Evolutionary conservation across 371 early-diverging fungal species (phyloP).

Genomic region (Rhizopus arrhizus): DNA sequence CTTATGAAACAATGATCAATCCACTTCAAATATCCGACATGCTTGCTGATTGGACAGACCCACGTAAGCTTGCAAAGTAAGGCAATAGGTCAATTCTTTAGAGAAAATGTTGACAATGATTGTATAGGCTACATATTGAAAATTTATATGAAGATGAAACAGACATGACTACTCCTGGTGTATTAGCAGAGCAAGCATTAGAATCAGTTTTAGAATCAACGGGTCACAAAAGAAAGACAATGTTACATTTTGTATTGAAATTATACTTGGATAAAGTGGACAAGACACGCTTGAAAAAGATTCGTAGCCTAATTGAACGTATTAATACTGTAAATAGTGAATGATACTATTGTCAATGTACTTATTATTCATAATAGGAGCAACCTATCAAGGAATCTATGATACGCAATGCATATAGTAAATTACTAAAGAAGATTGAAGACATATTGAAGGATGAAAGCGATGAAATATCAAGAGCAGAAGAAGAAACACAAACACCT

Average conservation of each 20-base stretch:
- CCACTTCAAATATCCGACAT: constrained; percentile 61
- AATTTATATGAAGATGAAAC: constrained; percentile 15
- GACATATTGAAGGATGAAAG: not conserved
- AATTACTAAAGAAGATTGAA: not conserved
- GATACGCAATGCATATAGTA: constrained; percentile 9
- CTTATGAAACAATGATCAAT: constrained; percentile 50
- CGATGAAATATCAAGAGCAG: not conserved
- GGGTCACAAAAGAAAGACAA: constrained; percentile 33
- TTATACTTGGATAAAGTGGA: constrained; percentile 38
- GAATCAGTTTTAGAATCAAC: constrained; percentile 35
- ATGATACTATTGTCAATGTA: not conserved
- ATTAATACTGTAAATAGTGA: constrained; percentile 35
- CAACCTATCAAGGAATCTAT: constrained; percentile 9
- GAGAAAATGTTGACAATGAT: not conserved
- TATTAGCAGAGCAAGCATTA: constrained; percentile 45
- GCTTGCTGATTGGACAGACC: constrained; percentile 64
- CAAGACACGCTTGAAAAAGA: constrained; percentile 29
- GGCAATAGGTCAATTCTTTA: not conserved
- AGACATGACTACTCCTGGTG: constrained; percentile 41
- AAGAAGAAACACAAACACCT: no score
- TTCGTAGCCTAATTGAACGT: constrained; percentile 26
- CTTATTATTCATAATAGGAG: not conserved
- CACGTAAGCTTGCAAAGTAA: constrained; percentile 52
- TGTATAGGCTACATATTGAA: constrained; percentile 5
- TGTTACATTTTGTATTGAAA: constrained; percentile 41